phyloP scores from a whole-genome alignment of 306 rosid genomes.

The Prunus padus region DNA sequence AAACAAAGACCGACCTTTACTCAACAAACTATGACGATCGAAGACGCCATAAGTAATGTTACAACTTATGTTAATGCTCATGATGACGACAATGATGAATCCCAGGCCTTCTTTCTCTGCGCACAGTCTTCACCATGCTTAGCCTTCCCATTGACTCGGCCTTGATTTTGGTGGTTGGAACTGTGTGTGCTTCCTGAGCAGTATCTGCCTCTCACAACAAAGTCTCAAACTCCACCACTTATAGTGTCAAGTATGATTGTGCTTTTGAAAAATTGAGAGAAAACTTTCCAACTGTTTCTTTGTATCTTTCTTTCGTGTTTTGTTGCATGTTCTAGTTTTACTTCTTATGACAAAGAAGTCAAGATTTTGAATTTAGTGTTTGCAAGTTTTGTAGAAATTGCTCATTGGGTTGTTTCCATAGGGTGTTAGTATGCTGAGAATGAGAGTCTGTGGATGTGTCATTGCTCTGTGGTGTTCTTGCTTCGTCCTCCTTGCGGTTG shows the following conservation, averaged over 20 bases:
- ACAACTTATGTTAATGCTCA: background rate
- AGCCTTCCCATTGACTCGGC: background rate
- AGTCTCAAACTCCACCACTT: background rate
- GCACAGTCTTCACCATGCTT: background rate
- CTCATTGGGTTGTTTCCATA: background rate
- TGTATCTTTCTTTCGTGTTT: background rate
- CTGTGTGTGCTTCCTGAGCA: background rate
- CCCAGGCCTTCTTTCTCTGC: background rate
- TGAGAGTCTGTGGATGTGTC: slow-evolving; percentile 40
- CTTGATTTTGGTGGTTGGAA: background rate
- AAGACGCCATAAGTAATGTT: background rate
- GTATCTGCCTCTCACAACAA: background rate
- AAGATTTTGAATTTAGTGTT: background rate
- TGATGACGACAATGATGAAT: background rate
- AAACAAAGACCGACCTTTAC: background rate
- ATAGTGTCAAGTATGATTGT: background rate
- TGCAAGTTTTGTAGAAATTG: background rate
- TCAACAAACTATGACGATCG: background rate
- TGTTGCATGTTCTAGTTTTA: background rate
- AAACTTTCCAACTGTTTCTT: background rate
- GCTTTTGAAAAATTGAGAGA: background rate
- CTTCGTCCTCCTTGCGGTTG: slow-evolving; percentile 31
- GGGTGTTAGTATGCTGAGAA: slow-evolving; percentile 38
- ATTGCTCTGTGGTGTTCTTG: slow-evolving; percentile 40
- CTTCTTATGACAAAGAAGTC: background rate